phyloP scores from a whole-genome alignment of 805 yeast species.

The Metahyphopichia silvanorum region DNA sequence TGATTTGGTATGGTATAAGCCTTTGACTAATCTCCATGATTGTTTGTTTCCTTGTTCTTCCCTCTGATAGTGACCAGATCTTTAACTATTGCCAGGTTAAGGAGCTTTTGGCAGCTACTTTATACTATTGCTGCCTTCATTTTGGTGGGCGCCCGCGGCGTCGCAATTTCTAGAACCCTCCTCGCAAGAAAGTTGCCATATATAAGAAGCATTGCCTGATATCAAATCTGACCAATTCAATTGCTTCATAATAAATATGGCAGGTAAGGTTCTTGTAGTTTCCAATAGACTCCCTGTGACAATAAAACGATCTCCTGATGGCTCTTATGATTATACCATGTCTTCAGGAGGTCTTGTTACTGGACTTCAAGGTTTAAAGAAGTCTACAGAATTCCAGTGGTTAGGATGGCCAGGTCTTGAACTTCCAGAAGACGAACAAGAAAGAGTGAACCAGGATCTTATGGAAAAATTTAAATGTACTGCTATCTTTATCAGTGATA shows the following conservation, averaged over 20 bases:
- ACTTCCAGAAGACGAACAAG: slow-evolving; percentile 73
- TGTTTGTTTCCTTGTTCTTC: too few species aligned
- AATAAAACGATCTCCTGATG: slow-evolving; percentile 58
- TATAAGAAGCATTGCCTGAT: too few species aligned
- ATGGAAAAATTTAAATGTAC: slow-evolving; percentile 78
- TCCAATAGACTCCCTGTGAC: slow-evolving; percentile 96
- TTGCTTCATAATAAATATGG: background rate
- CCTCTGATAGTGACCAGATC: too few species aligned
- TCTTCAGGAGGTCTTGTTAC: slow-evolving; percentile 97
- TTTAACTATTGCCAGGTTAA: too few species aligned
- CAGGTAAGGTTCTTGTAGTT: slow-evolving; percentile 84
- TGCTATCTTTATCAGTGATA: slow-evolving; percentile 85
- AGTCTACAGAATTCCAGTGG: slow-evolving; percentile 87
- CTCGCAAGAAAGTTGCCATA: too few species aligned
- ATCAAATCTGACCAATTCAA: too few species aligned
- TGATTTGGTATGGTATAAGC: too few species aligned
- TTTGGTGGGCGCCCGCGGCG: too few species aligned
- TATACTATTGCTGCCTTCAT: too few species aligned
- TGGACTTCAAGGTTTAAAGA: slow-evolving; percentile 88
- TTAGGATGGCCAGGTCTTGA: slow-evolving; percentile 95
- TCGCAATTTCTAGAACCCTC: too few species aligned
- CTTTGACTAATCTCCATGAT: too few species aligned
- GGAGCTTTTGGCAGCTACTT: too few species aligned
- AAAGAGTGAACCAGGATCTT: slow-evolving; percentile 64
- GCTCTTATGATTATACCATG: slow-evolving; percentile 80